Conservation (phyloP, 202 grass and related monocot genomes). For the Carex arenaria region DNA sequence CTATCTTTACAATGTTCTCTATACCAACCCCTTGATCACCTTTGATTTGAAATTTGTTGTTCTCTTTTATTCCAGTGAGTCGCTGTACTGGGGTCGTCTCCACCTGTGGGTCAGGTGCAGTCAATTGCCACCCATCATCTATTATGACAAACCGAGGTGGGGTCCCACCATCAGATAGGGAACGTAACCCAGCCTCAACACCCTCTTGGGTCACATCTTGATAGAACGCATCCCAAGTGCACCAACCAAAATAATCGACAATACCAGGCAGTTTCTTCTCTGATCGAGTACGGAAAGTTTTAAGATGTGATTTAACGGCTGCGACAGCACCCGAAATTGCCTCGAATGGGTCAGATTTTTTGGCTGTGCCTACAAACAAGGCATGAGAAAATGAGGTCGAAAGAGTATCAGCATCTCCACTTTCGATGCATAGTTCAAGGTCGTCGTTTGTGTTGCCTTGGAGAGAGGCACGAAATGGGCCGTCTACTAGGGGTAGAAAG, state of each 20-base stretch:
- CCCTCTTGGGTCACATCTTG: constrained; percentile 82
- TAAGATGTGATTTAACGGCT: constrained; percentile 42
- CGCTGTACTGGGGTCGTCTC: constrained; percentile 13
- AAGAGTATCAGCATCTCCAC: constrained; percentile 55
- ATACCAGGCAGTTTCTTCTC: constrained; percentile 89
- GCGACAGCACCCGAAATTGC: constrained; percentile 63
- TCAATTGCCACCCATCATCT: constrained; percentile 87
- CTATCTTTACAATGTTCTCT: constrained; percentile 48
- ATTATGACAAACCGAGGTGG: constrained; percentile 86
- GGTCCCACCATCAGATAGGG: constrained; percentile 47
- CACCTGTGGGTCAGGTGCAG: constrained; percentile 45
- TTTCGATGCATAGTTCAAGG: constrained; percentile 82
- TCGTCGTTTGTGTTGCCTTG: constrained; percentile 52
- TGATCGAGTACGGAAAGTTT: constrained; percentile 47
- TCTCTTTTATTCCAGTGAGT: constrained; percentile 87
- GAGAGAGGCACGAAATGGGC: constrained; percentile 73
- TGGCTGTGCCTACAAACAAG: constrained; percentile 61
- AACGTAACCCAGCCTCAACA: constrained; percentile 69
- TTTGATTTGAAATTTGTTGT: constrained; percentile 66
- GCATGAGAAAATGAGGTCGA: constrained; percentile 39
- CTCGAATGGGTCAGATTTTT: constrained; percentile 56
- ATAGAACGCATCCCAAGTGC: constrained; percentile 98
- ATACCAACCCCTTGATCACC: constrained; percentile 54
- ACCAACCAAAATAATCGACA: constrained; percentile 94
- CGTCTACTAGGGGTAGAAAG: constrained; percentile 77